These are phyloP conservation scores for Leccinum uliginosum DNA, from an alignment of 768 basidiomycete genomes.

Conservation along the genomic window DNA sequence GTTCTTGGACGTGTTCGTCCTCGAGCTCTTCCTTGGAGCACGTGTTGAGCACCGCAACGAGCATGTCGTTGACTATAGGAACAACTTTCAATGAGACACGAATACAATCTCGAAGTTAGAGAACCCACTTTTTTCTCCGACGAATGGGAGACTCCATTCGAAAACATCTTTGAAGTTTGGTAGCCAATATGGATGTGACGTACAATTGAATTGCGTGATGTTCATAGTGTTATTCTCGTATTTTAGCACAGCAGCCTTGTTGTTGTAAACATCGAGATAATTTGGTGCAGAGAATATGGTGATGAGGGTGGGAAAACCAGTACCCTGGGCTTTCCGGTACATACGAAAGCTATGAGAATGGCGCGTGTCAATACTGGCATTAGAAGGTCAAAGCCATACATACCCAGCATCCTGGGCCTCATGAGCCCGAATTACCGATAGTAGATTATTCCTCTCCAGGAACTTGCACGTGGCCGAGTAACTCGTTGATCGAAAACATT, in stretches of 20 bases:
- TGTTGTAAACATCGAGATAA: conserved; percentile 94
- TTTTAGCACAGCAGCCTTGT: conserved; percentile 95
- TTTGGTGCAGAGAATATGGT: conserved; percentile 98
- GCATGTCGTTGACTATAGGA: conserved; percentile 87
- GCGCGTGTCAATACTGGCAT: neutral
- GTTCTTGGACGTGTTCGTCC: conserved; percentile 43
- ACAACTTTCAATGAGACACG: neutral
- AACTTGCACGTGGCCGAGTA: conserved; percentile 92
- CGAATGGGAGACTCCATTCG: conserved; percentile 96
- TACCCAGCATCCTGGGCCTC: conserved; percentile 97
- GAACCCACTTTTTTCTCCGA: conserved; percentile 88
- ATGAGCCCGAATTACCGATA: conserved; percentile 94
- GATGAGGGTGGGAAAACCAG: conserved; percentile 94
- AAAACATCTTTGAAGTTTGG: conserved; percentile 99
- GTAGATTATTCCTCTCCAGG: conserved; percentile 82
- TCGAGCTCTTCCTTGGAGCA: conserved; percentile 96
- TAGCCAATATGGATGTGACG: conserved; percentile 88
- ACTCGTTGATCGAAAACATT: conserved; percentile 26
- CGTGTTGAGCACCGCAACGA: conserved; percentile 92
- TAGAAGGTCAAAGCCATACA: conserved; percentile 17
- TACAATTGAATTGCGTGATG: conserved; percentile 81
- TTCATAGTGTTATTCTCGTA: conserved; percentile 97
- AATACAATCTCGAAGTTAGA: neutral
- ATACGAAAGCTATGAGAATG: conserved; percentile 65
- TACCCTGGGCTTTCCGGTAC: conserved; percentile 89